Evolutionary conservation across 2,329 filamentous ascomycete genomes (phyloP).

Genomic region (Botryosphaeria agaves): DNA sequence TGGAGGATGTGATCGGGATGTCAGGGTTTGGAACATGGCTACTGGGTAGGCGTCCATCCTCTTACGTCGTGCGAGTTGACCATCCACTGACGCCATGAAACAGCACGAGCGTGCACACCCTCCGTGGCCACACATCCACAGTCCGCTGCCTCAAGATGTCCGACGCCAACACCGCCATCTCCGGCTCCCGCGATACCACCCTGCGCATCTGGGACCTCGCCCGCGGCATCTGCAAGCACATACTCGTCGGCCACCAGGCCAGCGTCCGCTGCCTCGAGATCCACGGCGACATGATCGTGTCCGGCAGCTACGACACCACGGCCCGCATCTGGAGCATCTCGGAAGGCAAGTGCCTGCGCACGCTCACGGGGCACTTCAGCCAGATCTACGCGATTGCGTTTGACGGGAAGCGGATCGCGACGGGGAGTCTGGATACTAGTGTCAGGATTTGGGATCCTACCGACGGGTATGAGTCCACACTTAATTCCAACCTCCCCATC

Average conservation of each 20-base stretch:
- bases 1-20: conserved; percentile 90
- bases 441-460: conserved; percentile 91
- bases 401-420: conserved; percentile 83
- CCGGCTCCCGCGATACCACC: conserved; percentile 87
- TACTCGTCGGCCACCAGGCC: conserved; percentile 85
- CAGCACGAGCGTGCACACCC: conserved; percentile 59
- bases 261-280: conserved; percentile 92
- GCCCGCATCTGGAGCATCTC: conserved; percentile 97
- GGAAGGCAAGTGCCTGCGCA: conserved; percentile 80
- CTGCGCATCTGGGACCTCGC: conserved; percentile 88
- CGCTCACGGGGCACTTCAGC: conserved; percentile 85
- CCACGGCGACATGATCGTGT: conserved; percentile 92
- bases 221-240: conserved; percentile 75
- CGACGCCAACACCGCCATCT: conserved; percentile 83
- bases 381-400: conserved; percentile 99
- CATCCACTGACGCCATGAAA: conserved; percentile 10
- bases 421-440: conserved; percentile 89
- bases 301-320: conserved; percentile 92
- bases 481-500: conserved; percentile 4
- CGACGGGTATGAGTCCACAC: conserved; percentile 45
- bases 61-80: not conserved
- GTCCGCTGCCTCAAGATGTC: conserved; percentile 97
- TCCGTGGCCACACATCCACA: conserved; percentile 90
- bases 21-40: conserved; percentile 89
- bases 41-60: conserved; percentile 51